Percentiles rank a stretch among this genome's conserved stretches.
These are phyloP conservation scores for Huntiella decipiens DNA, from an alignment of 2,329 filamentous ascomycete genomes.

Conservation along the genomic window DNA sequence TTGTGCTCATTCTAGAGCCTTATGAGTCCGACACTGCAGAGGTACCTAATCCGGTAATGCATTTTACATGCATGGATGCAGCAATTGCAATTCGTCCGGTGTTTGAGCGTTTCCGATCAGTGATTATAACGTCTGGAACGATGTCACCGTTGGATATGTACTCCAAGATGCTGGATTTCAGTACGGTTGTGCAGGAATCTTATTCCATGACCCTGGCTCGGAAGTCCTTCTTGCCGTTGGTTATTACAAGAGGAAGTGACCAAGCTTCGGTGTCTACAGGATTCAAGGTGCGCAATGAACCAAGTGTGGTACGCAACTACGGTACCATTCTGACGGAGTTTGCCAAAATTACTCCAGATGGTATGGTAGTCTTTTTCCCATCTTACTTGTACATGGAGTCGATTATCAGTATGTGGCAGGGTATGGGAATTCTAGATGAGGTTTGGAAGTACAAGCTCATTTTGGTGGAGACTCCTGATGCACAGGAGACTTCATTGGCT, in stretches of 20 bases:
- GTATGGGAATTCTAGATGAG: constrained; percentile 91
- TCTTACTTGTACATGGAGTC: constrained; percentile 98
- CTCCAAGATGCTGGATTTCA: constrained; percentile 92
- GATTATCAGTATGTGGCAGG: constrained; percentile 98
- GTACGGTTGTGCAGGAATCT: constrained; percentile 84
- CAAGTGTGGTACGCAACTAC: constrained; percentile 92
- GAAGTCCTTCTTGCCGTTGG: constrained; percentile 92
- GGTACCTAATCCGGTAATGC: constrained; percentile 88
- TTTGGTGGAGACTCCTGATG: constrained; percentile 90
- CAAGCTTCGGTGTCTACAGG: constrained; percentile 83
- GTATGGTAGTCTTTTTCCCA: constrained; percentile 97
- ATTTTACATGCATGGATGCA: constrained; percentile 91
- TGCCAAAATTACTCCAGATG: constrained; percentile 85
- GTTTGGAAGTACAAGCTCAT: constrained; percentile 99
- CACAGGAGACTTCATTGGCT: constrained; percentile 87
- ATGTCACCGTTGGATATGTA: constrained; percentile 98
- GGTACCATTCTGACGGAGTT: constrained; percentile 88
- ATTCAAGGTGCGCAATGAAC: constrained; percentile 90
- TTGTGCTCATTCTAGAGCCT: constrained; percentile 88
- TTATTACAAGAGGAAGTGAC: constrained; percentile 86
- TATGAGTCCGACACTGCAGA: constrained; percentile 91
- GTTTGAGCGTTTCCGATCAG: constrained; percentile 91
- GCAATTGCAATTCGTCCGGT: constrained; percentile 97
- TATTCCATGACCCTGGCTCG: constrained; percentile 93
- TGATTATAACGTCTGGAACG: constrained; percentile 95